Evolutionary conservation across 148 eudicot genomes (phyloP).

Genomic region (Mesembryanthemum crystallinum): DNA sequence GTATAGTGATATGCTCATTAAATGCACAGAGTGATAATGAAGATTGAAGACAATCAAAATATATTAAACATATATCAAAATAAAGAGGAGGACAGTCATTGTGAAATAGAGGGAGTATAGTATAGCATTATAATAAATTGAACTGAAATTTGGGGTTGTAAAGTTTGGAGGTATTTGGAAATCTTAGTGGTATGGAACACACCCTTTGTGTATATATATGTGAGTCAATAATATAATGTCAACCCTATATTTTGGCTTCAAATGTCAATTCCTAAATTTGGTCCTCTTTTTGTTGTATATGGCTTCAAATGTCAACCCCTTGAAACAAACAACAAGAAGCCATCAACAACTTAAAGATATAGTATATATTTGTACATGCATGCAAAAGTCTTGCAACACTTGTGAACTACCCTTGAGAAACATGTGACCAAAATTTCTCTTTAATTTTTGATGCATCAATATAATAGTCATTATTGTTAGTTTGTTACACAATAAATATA

Average conservation of each 20-base stretch:
- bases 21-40: too few relatives aligned
- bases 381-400: slow-evolving; percentile 21
- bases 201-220: background rate
- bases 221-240: background rate
- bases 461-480: too few relatives aligned
- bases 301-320: slow-evolving; percentile 22
- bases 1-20: too few relatives aligned
- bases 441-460: background rate
- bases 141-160: too few relatives aligned
- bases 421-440: slow-evolving; percentile 20
- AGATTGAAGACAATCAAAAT: too few relatives aligned
- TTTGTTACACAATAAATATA: too few relatives aligned
- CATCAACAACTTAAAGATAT: too few relatives aligned
- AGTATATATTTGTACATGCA: slow-evolving; percentile 12
- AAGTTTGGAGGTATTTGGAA: slow-evolving; percentile 6
- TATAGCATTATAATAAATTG: background rate
- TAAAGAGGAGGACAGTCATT: too few relatives aligned
- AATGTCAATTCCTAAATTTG: slow-evolving; percentile 14
- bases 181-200: background rate
- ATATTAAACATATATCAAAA: too few relatives aligned
- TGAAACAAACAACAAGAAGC: slow-evolving; percentile 9
- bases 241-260: background rate
- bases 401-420: slow-evolving; percentile 31
- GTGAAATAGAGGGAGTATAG: too few relatives aligned
- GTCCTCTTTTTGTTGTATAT: background rate